Base-by-base conservation (phyloP, 192 early-diverging fungal genomes). In the Umbelopsis sp. region DNA sequence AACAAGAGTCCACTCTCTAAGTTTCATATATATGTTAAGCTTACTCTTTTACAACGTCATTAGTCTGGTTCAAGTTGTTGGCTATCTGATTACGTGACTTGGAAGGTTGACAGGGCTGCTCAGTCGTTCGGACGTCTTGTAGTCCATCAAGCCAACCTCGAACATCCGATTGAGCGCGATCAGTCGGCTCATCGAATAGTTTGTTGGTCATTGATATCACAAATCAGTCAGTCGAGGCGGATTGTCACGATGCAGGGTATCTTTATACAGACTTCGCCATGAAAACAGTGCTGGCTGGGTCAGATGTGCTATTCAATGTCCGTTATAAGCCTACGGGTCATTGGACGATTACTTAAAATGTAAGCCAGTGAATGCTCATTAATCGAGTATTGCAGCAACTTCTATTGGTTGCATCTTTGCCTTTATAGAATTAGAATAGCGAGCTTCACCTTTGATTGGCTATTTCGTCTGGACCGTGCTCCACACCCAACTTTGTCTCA, bases 301-400 rank as follows among this genome's bases (percentile, higher is more conserved):
- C 55, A 61, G 55, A 61, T 61, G 55, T 61, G 55, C 25, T 30
- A 16, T 61, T 61, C 30, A 61, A 61, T 35, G 27, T 61, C 55
- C 55, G 55, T 61, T 30, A 61, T 30, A 61, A 18, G 30, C 25
- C 12, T 30, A 61, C 30, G 6, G 6, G 37, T 41, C 37, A 41
- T 41, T 41, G 37, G 37, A 6, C 37, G 0, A 41, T 9, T 41
- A 41, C 7, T 41, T 6, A 9, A 41, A 41, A 6, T 10, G 10
- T 1, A 41, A 41, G 37, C 37, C 37, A 41, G 10, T 41, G 5
- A 41, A 41, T 9, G 37, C 37, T 41, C 37, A 41, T 10, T 41
- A 41, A 4, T 10, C 37, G 6, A 41, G 37, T 41, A 41, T 41
- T 41, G 7, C 10, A 41, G 5, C 37, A 9, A 10, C 37, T 41